Percentiles rank a stretch among this genome's conserved stretches.
Conservation (phyloP, 2,329 filamentous ascomycete species). For the Aureobasidium sp. region DNA sequence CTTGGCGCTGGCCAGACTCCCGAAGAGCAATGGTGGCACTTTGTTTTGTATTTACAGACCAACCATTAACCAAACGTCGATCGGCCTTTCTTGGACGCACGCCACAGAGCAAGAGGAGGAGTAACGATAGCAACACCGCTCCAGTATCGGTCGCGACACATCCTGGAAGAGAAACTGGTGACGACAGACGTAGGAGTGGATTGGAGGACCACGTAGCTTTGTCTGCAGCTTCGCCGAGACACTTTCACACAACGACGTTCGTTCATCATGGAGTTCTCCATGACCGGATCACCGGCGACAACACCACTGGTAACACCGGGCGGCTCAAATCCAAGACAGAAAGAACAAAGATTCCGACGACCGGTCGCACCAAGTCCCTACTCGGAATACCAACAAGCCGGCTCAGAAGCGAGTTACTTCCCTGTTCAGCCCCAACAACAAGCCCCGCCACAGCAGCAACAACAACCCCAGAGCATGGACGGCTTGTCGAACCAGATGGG, state of each 20-base stretch:
- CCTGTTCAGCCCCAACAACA: constrained; percentile 26
- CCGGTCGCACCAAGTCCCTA: constrained; percentile 7
- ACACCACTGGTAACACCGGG: background rate
- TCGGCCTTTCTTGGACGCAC: background rate
- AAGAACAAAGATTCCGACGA: background rate
- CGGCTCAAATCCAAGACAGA: background rate
- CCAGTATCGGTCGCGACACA: background rate
- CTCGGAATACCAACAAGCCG: constrained; percentile 35
- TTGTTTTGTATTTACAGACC: background rate
- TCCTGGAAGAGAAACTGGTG: background rate
- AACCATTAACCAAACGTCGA: background rate
- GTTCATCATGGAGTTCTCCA: constrained; percentile 1
- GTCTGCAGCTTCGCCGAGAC: constrained; percentile 2
- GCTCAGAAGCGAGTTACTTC: constrained; percentile 34
- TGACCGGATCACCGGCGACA: constrained; percentile 1
- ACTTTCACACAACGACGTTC: background rate
- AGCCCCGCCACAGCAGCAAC: constrained; percentile 22
- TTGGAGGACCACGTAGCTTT: constrained; percentile 4
- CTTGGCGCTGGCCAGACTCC: constrained; percentile 5
- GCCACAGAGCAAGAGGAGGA: background rate
- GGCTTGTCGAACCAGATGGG: constrained; percentile 66
- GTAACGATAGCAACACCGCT: background rate
- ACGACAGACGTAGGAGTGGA: background rate
- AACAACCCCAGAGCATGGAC: constrained; percentile 21
- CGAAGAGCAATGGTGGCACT: constrained; percentile 4